Base-by-base conservation (phyloP, 2,329 filamentous ascomycete genomes). In the Stagonosporopsis chrysanthemi region DNA sequence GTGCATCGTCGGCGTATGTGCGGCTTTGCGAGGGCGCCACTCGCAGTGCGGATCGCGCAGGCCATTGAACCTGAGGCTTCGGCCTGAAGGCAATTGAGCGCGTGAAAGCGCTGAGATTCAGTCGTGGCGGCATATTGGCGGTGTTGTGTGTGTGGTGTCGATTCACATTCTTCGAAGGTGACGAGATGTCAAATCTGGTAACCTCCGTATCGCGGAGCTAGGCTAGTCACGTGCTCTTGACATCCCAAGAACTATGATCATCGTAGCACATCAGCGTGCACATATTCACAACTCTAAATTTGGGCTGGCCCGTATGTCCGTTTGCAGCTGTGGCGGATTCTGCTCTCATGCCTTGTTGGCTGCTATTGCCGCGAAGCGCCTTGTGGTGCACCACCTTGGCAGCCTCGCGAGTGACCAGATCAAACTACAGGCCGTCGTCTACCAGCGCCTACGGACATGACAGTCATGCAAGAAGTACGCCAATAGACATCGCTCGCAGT, bases 81-180 rank as follows among this genome's bases (percentile, higher is more conserved):
- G 73, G 64, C 23, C 74, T 63, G 52, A 72, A 71, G 7, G 72
- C 66, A 50, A 78, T 74, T 52, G 70, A 60, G 52, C 73, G 64
- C 47, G 73, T 51, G 28, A 76, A 59, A 1, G 65, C 56, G 38
- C 72, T 61, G 46, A 76, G 26, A 41, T 69, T 75, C 47, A 77
- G 64, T 72, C 74, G 71, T 49, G 76, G 75, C 58, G 75, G 73
- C 76, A 78, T 78, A 17, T 50, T 69, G 64, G 38, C 39, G 48
- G 58, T 61, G 63, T 60, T 60, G 57, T 60, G 63, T 61, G 46
- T n/a, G n/a, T n/a, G n/a, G 14, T 53, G 48, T 54, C 41, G 36
- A 54, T 58, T 42, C 49, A 52, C 39, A 47, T 53, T 36, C 47
- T 56, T 31, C 42, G 42, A 67, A 65, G 65, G n/a, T 64, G 62